Evolutionary conservation across 345 rosid genomes (phyloP).

Genomic region (Linum usitatissimum): DNA sequence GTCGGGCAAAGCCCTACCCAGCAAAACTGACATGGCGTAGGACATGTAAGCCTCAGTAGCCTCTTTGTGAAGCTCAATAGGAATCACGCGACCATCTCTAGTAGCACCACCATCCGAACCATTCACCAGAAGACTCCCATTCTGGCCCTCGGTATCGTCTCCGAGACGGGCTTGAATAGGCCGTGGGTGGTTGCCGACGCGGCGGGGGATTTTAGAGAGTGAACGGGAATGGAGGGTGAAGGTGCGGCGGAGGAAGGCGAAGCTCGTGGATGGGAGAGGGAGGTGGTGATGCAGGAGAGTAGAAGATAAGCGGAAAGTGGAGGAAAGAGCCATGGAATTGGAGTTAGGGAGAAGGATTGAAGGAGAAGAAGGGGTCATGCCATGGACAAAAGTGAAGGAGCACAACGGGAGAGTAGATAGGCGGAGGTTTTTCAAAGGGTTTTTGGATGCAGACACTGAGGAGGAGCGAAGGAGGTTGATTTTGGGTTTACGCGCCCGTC

Average conservation of each 20-base stretch:
- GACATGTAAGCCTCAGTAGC: slow-evolving; percentile 86
- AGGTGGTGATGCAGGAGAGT: slow-evolving; percentile 36
- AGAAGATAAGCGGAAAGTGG: slow-evolving; percentile 60
- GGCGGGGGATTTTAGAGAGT: slow-evolving; percentile 20
- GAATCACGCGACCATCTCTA: slow-evolving; percentile 36
- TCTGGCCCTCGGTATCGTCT: slow-evolving; percentile 19
- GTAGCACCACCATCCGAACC: slow-evolving; percentile 18
- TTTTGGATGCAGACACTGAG: neutral
- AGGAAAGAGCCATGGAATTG: slow-evolving; percentile 44
- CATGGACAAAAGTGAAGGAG: slow-evolving; percentile 9
- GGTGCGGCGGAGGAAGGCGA: slow-evolving; percentile 22
- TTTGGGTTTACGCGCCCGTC: too few species aligned
- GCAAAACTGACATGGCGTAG: slow-evolving; percentile 85
- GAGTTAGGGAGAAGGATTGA: slow-evolving; percentile 19
- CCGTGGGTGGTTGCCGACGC: slow-evolving; percentile 11
- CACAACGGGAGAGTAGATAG: neutral
- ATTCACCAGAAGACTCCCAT: slow-evolving; percentile 37
- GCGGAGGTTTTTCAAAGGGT: neutral
- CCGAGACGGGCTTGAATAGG: slow-evolving; percentile 20
- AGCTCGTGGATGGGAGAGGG: slow-evolving; percentile 15
- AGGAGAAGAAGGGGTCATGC: slow-evolving; percentile 30
- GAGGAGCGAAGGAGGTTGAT: neutral
- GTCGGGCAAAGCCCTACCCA: slow-evolving; percentile 91
- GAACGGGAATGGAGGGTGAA: slow-evolving; percentile 27
- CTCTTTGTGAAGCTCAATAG: slow-evolving; percentile 73